A percentile compares a stretch with the other conserved stretches of the same genome.
These are phyloP conservation scores for Lagerstroemia speciosa DNA, from an alignment of 345 rosid genomes.

Conservation along the genomic window DNA sequence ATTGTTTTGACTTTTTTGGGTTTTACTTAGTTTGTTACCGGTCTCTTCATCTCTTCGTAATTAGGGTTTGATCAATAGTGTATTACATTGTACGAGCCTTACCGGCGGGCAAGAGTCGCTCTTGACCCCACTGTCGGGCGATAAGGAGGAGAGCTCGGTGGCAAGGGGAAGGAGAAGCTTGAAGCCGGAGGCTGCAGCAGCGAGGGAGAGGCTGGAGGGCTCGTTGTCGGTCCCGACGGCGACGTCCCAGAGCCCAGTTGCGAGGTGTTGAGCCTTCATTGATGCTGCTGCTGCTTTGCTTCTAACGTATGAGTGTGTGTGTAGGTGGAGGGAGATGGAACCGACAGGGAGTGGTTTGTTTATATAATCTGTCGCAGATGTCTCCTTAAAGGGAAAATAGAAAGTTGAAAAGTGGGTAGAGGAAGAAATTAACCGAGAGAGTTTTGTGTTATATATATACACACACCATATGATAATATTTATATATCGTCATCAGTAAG, in stretches of 20 bases:
- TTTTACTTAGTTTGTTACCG: too few species aligned
- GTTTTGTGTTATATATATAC: too few species aligned
- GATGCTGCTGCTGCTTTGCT: conserved; percentile 12
- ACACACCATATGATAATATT: too few species aligned
- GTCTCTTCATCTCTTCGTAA: too few species aligned
- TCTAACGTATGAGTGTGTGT: conserved; percentile 31
- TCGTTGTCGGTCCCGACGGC: conserved; percentile 13
- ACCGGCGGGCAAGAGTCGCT: too few species aligned
- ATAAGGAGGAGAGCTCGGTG: conserved; percentile 44
- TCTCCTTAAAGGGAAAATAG: background rate
- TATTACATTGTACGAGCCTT: too few species aligned
- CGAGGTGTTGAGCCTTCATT: conserved; percentile 78
- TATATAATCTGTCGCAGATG: conserved; percentile 1
- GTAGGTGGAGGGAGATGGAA: conserved; percentile 2
- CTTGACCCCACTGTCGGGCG: too few species aligned
- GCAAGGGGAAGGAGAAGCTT: conserved; percentile 87
- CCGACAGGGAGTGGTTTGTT: conserved; percentile 18
- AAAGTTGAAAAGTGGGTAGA: background rate
- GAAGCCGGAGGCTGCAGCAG: conserved; percentile 25
- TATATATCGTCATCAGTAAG: too few species aligned
- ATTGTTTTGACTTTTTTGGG: too few species aligned
- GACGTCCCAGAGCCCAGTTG: conserved; percentile 54
- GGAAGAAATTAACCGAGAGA: too few species aligned
- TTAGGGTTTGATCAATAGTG: too few species aligned
- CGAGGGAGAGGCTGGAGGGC: conserved; percentile 64